Conservation (phyloP, 2,329 filamentous ascomycete genomes). For the Coniochaeta sp. region DNA sequence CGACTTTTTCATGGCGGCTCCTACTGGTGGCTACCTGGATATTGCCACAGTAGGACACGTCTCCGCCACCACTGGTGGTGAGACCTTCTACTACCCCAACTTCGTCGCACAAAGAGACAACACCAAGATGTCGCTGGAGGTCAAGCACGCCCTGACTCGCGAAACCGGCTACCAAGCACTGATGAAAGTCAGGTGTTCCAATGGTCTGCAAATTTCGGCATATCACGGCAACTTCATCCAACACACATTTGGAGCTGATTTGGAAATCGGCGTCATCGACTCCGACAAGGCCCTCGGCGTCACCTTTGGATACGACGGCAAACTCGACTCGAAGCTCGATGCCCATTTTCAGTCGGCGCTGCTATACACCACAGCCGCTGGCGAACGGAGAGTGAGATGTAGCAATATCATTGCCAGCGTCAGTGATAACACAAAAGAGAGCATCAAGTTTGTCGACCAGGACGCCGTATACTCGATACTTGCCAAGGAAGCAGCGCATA, state of each 20-base stretch:
- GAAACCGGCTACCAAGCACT: conserved; percentile 93
- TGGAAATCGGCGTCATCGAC: conserved; percentile 89
- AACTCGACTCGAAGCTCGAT: conserved; percentile 92
- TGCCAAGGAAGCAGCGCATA: conserved; percentile 89
- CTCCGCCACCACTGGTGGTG: conserved; percentile 82
- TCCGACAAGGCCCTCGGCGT: conserved; percentile 90
- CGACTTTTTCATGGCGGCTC: conserved; percentile 91
- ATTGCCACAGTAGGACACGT: conserved; percentile 87
- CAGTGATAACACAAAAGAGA: conserved; percentile 74
- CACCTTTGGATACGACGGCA: conserved; percentile 91
- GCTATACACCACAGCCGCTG: conserved; percentile 85
- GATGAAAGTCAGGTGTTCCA: conserved; percentile 98
- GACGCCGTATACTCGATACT: conserved; percentile 85
- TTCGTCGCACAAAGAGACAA: conserved; percentile 84
- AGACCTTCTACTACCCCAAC: conserved; percentile 95
- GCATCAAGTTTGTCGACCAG: conserved; percentile 91
- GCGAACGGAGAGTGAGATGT: conserved; percentile 85
- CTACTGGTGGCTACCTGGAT: conserved; percentile 85
- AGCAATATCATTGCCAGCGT: conserved; percentile 91
- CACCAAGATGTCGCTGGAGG: conserved; percentile 75
- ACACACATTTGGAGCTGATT: conserved; percentile 87
- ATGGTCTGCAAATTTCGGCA: conserved; percentile 84
- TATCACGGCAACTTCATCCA: conserved; percentile 97
- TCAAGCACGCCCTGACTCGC: conserved; percentile 76
- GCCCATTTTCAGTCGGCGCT: conserved; percentile 96